Conservation (phyloP, 768 basidiomycete species). For the Tylopilus intermedius region DNA sequence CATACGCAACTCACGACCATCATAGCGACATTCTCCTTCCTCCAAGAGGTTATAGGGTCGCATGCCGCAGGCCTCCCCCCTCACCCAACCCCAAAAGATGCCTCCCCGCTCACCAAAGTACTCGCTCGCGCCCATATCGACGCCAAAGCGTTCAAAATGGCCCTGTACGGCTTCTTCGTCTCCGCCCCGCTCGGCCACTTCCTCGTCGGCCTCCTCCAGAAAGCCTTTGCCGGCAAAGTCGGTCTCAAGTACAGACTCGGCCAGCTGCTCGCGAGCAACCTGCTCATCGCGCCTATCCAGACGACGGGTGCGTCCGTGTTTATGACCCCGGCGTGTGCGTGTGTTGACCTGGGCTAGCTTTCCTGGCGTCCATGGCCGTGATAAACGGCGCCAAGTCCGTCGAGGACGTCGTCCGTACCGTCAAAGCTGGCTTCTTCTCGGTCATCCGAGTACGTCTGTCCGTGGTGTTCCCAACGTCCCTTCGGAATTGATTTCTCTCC, state of each 20-base stretch:
- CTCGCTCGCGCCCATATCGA: conserved; percentile 59
- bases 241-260: conserved; percentile 57
- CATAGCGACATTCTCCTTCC: conserved; percentile 51
- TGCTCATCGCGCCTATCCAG: conserved; percentile 74
- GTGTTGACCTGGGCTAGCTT: conserved; percentile 38
- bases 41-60: conserved; percentile 80
- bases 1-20: not conserved
- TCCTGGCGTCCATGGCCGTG: conserved; percentile 74
- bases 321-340: not conserved
- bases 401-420: conserved; percentile 59
- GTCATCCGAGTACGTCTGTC: conserved; percentile 57
- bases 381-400: conserved; percentile 74
- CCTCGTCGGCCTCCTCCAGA: conserved; percentile 69
- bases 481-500: not conserved
- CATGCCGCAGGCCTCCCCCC: conserved; percentile 60
- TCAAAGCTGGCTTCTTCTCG: conserved; percentile 67
- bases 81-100: conserved; percentile 46
- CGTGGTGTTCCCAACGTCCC: not conserved
- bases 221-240: conserved; percentile 70
- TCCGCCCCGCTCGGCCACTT: conserved; percentile 78
- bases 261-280: conserved; percentile 72
- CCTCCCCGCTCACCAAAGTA: conserved; percentile 45
- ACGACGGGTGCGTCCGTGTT: conserved; percentile 46
- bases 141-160: conserved; percentile 76
- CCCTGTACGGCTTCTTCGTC: conserved; percentile 74